A percentile compares a stretch with the other conserved stretches of the same genome.
phyloP scores from a whole-genome alignment of 2,329 filamentous ascomycete genomes.

The Exophiala viscosa region DNA sequence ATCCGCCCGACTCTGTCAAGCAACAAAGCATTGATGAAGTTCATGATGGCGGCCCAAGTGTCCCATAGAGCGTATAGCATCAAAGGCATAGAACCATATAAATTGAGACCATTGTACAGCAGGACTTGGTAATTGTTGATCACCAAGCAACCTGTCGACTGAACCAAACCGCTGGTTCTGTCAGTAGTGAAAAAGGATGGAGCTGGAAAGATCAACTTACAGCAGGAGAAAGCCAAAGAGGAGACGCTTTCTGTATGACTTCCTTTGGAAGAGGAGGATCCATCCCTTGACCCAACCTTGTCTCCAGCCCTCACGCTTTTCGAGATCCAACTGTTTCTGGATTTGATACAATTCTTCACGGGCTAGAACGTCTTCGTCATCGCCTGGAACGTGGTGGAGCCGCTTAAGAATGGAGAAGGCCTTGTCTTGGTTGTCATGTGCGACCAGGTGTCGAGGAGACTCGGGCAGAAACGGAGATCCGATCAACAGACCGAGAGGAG shows the following conservation, averaged over 20 bases:
- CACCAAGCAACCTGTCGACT: slow-evolving; percentile 29
- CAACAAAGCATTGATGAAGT: slow-evolving; percentile 13
- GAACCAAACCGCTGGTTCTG: slow-evolving; percentile 8
- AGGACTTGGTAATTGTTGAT: slow-evolving; percentile 45
- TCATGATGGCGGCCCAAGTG: slow-evolving; percentile 17
- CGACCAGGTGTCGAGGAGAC: slow-evolving; percentile 9
- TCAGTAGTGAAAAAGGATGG: background rate
- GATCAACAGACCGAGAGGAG: slow-evolving; percentile 9
- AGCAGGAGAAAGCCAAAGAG: slow-evolving; percentile 20
- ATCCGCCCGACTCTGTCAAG: slow-evolving; percentile 19
- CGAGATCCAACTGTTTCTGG: slow-evolving; percentile 18
- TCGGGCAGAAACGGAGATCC: slow-evolving; percentile 11
- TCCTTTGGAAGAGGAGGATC: slow-evolving; percentile 16
- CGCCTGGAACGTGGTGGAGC: slow-evolving; percentile 41
- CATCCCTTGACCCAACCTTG: slow-evolving; percentile 18
- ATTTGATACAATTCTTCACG: slow-evolving; percentile 40
- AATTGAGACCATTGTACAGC: slow-evolving; percentile 44
- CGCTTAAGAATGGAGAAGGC: slow-evolving; percentile 32
- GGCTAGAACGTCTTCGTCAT: slow-evolving; percentile 37
- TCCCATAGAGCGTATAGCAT: slow-evolving; percentile 43
- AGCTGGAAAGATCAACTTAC: slow-evolving; percentile 27
- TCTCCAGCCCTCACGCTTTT: slow-evolving; percentile 17
- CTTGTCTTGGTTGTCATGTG: slow-evolving; percentile 4
- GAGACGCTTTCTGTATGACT: slow-evolving; percentile 20
- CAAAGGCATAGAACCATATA: slow-evolving; percentile 39